Percentiles rank a stretch among this genome's conserved stretches.
Conservation (phyloP, 2,329 filamentous ascomycete species). For the Arachnopeziza araneosa region DNA sequence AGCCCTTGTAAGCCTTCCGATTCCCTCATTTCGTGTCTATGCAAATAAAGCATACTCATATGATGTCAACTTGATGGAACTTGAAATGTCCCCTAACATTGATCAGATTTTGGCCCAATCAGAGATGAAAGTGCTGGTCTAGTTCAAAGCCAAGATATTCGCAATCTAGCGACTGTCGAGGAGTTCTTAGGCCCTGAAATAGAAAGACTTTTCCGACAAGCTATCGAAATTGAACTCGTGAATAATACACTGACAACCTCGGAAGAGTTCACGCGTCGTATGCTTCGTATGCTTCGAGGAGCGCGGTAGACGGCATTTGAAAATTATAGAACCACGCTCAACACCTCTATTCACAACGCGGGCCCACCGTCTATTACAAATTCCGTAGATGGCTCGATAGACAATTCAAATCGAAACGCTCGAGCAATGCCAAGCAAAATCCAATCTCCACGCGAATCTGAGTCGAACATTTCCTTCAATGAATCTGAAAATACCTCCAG, state of each 20-base stretch:
- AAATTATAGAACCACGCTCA: neutral
- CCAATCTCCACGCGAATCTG: too few relatives aligned
- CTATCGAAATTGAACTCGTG: neutral
- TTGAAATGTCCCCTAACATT: neutral
- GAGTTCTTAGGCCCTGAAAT: neutral
- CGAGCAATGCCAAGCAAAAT: too few relatives aligned
- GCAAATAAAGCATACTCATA: neutral
- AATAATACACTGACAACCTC: neutral
- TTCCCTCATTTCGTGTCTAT: too few relatives aligned
- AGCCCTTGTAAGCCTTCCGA: neutral
- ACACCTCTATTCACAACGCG: too few relatives aligned
- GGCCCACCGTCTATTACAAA: neutral
- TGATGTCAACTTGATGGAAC: neutral
- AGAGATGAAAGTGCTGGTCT: neutral
- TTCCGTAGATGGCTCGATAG: too few relatives aligned
- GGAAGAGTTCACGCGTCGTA: neutral
- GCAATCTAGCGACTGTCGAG: neutral
- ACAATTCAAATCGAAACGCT: too few relatives aligned
- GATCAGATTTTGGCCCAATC: neutral
- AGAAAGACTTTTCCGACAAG: neutral
- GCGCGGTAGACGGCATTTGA: neutral
- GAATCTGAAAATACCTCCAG: too few relatives aligned
- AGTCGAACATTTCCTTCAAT: too few relatives aligned
- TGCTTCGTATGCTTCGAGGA: neutral
- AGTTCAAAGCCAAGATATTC: neutral